Base-by-base conservation (phyloP, 805 yeast genomes). In the Saccharomycopsis javanensis region DNA sequence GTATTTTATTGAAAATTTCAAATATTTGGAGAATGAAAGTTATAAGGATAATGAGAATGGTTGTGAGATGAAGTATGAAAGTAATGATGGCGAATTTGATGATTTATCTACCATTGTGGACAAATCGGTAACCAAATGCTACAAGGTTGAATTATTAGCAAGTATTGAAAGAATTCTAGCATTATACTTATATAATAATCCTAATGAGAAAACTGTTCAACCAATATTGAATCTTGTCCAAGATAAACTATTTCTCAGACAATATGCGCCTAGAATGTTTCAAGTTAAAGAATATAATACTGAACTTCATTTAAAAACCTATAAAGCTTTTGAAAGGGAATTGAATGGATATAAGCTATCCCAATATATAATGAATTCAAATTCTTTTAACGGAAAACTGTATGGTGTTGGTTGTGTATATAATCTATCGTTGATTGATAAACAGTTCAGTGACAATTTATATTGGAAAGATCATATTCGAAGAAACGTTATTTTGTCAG, bases 121-220 rank as follows among this genome's bases (percentile, higher is more conserved):
- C 13, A 51, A 69, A 2, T 65, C 66, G 48, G 68, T 75, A 7
- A 65, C 71, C 13, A 65, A 71, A 4, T 82, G 86, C 48, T 80
- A 82, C 62, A 77, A 78, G 55, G 76, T 79, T 63, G 80, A 78
- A 58, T 69, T 85, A 51, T 72, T 82, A 7, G 80, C 96, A 1
- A 82, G 83, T 61, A 79, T 87, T 18, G 80, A 88, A 1, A 94
- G 88, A 64, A 81, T 89, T 8, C 73, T 89, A 54, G 89, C 96
- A 0, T 72, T 88, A 46, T 79, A 84, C 51, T 70, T 88, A 20
- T 86, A 81, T 70, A 83, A 83, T 4, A 77, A 83, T 4, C 74
- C 75, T 45, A 75, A 72, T 56, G 74, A 69, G 7, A 64, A 65
- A 16, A 72, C 77, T 48, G 73, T 71, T 54, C 64, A 69, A 23